Evolutionary conservation across 2,329 filamentous ascomycete species (phyloP).

Genomic region (Colletotrichum sp.): DNA sequence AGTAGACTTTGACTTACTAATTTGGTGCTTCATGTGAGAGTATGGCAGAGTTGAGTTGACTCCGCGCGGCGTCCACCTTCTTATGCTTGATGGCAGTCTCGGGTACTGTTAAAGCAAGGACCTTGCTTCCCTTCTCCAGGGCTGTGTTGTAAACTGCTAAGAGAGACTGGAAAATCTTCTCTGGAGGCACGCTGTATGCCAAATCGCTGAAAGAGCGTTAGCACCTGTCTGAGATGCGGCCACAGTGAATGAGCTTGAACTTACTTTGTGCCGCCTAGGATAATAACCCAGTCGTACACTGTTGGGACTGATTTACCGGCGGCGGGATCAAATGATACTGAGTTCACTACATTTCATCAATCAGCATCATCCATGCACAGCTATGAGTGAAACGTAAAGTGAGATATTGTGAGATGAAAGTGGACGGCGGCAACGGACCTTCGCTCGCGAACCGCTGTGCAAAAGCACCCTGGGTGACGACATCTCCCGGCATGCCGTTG

Average conservation of each 20-base stretch:
- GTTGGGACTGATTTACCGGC: not conserved
- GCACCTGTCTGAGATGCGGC: not conserved
- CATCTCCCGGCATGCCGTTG: slow-evolving; percentile 57
- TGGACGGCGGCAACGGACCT: slow-evolving; percentile 33
- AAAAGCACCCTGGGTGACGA: slow-evolving; percentile 42
- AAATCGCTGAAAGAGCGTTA: slow-evolving; percentile 51
- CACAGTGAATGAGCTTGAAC: slow-evolving; percentile 16
- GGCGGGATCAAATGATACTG: slow-evolving; percentile 49
- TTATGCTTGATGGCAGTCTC: slow-evolving; percentile 44
- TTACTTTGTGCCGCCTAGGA: slow-evolving; percentile 69
- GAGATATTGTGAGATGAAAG: not conserved
- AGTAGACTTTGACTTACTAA: slow-evolving; percentile 50
- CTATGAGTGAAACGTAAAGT: not conserved
- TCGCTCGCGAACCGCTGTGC: slow-evolving; percentile 33
- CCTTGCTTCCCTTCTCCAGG: slow-evolving; percentile 53
- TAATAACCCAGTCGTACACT: slow-evolving; percentile 63
- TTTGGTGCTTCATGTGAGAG: slow-evolving; percentile 49
- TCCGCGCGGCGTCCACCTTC: slow-evolving; percentile 38
- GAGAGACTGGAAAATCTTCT: slow-evolving; percentile 54
- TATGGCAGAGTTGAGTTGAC: slow-evolving; percentile 59
- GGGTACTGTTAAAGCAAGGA: slow-evolving; percentile 68
- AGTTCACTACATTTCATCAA: slow-evolving; percentile 13
- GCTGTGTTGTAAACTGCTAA: slow-evolving; percentile 55
- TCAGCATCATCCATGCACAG: not conserved
- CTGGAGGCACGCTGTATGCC: slow-evolving; percentile 37